These are phyloP conservation scores for Parasitella parasitica DNA, from an alignment of 371 early-diverging fungal genomes.

Conservation along the genomic window DNA sequence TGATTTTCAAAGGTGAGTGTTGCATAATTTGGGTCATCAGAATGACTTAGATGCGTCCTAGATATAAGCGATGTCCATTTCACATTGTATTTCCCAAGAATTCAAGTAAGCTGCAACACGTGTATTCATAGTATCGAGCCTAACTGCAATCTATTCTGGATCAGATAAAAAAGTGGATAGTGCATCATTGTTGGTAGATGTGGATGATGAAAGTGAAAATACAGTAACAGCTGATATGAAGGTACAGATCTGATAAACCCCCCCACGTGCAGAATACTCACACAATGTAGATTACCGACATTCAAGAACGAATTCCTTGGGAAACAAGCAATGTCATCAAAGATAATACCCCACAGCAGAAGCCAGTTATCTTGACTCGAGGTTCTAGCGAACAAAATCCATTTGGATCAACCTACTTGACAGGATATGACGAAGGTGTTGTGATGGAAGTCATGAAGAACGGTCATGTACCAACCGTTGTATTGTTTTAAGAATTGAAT, in stretches of 20 bases:
- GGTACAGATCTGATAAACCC: constrained; percentile 17
- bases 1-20: constrained; percentile 64
- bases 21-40: not conserved
- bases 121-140: too few relatives aligned
- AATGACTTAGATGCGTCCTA: not conserved
- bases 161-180: constrained; percentile 10
- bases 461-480: constrained; percentile 57
- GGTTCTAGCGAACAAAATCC: constrained; percentile 73
- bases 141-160: not conserved
- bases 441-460: constrained; percentile 63
- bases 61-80: constrained; percentile 63
- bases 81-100: constrained; percentile 38
- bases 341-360: constrained; percentile 22
- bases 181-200: constrained; percentile 34
- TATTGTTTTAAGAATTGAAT: constrained; percentile 39
- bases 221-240: constrained; percentile 45
- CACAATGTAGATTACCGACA: constrained; percentile 33
- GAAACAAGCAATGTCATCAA: constrained; percentile 27
- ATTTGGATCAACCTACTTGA: constrained; percentile 67
- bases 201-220: constrained; percentile 32
- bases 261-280: not conserved
- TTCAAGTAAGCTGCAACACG: constrained; percentile 21
- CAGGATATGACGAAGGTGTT: constrained; percentile 64
- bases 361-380: constrained; percentile 63
- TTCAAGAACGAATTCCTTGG: constrained; percentile 55